Conservation (phyloP, 257 asterid genomes). For the Lantana camara region DNA sequence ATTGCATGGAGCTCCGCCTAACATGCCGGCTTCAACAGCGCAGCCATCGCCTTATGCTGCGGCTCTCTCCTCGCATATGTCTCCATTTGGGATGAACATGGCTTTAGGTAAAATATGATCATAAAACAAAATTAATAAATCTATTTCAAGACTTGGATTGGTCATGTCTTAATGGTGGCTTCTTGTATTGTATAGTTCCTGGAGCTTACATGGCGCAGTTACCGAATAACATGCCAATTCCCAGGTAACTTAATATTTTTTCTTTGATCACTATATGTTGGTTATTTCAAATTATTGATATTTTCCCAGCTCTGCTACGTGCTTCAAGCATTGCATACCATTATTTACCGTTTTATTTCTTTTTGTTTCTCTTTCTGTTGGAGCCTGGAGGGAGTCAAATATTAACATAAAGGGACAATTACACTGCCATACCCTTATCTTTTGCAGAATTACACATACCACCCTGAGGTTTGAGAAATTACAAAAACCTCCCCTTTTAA, state of each 20-base stretch:
- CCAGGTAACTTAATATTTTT: slow-evolving; percentile 41
- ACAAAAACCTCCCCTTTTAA: too few species aligned
- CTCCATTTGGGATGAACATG: slow-evolving; percentile 49
- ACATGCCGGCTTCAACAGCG: slow-evolving; percentile 32
- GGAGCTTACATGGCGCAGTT: slow-evolving; percentile 60
- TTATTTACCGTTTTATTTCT: not conserved
- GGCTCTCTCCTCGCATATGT: slow-evolving; percentile 32
- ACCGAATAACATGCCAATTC: slow-evolving; percentile 35
- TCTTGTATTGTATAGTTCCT: slow-evolving; percentile 32
- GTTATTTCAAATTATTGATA: not conserved
- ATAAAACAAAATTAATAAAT: not conserved
- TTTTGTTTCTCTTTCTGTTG: not conserved
- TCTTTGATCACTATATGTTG: not conserved
- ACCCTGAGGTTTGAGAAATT: too few species aligned
- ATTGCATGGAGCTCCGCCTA: slow-evolving; percentile 55
- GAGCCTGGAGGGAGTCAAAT: too few species aligned
- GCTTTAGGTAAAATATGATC: slow-evolving; percentile 41
- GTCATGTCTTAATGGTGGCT: not conserved
- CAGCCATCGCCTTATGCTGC: slow-evolving; percentile 44
- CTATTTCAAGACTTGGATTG: not conserved
- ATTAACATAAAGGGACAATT: too few species aligned
- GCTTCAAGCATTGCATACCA: not conserved
- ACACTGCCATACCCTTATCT: too few species aligned
- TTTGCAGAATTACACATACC: too few species aligned
- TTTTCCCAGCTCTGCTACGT: not conserved